Evolutionary conservation across 2,329 filamentous ascomycete genomes (phyloP).

Genomic region (Ustulina deusta): DNA sequence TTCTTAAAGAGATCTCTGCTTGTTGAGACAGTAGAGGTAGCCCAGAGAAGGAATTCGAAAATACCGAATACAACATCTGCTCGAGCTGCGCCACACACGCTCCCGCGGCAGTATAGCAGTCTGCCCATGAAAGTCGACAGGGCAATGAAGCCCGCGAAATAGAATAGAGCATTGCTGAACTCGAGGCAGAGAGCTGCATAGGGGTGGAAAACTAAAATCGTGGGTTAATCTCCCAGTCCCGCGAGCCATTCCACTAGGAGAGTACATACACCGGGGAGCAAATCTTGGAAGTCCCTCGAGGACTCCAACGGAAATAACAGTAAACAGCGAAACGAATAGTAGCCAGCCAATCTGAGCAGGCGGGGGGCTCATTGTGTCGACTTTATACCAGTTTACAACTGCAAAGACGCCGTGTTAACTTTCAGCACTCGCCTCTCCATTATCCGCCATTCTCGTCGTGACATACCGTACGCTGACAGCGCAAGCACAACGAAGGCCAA

Average conservation of each 20-base stretch:
- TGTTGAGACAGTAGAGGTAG: conserved; percentile 59
- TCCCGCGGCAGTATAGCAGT: conserved; percentile 68
- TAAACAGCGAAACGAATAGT: conserved; percentile 66
- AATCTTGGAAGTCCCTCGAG: conserved; percentile 64
- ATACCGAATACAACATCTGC: conserved; percentile 67
- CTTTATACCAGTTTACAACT: conserved; percentile 72
- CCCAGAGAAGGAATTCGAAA: conserved; percentile 66
- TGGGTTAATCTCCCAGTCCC: conserved; percentile 12
- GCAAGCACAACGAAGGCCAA: conserved; percentile 61
- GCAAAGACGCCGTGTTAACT: conserved; percentile 34
- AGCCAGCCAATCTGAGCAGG: conserved; percentile 70
- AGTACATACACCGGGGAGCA: conserved; percentile 54
- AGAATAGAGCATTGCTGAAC: conserved; percentile 65
- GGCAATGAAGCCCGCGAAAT: conserved; percentile 70
- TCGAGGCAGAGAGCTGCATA: conserved; percentile 64
- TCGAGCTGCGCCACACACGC: conserved; percentile 67
- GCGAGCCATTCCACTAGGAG: not conserved
- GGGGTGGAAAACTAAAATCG: conserved; percentile 58
- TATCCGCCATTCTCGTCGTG: not conserved
- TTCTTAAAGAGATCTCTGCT: conserved; percentile 62
- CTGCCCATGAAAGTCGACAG: conserved; percentile 67
- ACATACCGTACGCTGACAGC: conserved; percentile 64
- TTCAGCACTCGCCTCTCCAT: not conserved
- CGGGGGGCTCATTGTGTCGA: conserved; percentile 65
- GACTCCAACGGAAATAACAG: conserved; percentile 66